Base-by-base conservation (phyloP, 2,329 filamentous ascomycete species). In the Plenodomus tracheiphilus region DNA sequence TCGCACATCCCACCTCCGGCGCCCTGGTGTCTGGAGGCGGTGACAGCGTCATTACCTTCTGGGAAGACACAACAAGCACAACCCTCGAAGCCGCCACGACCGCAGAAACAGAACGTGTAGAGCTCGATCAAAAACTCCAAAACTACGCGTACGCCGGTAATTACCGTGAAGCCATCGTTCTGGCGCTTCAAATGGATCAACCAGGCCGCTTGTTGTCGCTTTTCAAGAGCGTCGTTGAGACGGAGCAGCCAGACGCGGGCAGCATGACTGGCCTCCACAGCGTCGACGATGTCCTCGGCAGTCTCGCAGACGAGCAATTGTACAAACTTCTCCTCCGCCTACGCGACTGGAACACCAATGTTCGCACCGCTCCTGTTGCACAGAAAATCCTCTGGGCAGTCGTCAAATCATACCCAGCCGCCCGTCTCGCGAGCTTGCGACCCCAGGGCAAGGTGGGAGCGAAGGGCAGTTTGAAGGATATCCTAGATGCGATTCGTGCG, bases 341-440 rank as follows among this genome's bases (percentile, higher is more conserved):
- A 38, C 83, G 95, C 39, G 94, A 99, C 74, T 99, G 94, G 94
- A 99, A 99, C 70, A 96, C 94, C 4, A 97, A 97, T 62, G 91
- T 91, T 0, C 83, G 90, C 53, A 96, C 91, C 3, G 87, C 91
- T 1, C 82, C 86, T 4, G 85, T 97, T 1, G 89, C 94, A 1
- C 94, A 99, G 74, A 84, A 87, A 28, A 86, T 99, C 13, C 76
- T 99, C 7, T 88, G 85, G 77, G 84, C 88, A 1, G 68, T 99
- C 7, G 85, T 96, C 43, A 85, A 85, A 57, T 88, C 85, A 50
- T 96, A 96, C 65, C 88, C 91, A 1, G 88, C 89, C 2, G 84
- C 84, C 41, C 84, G 87, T 48, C 84, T 97, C 48, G 86, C 91
- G 1, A 84, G 81, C 51, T 72, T 96, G 47, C 86, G 59, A 46